Evolutionary conservation across 805 yeast species (phyloP), one percentile per base, ranked within the genome.

Genomic region (Candida nanaspora): DNA sequence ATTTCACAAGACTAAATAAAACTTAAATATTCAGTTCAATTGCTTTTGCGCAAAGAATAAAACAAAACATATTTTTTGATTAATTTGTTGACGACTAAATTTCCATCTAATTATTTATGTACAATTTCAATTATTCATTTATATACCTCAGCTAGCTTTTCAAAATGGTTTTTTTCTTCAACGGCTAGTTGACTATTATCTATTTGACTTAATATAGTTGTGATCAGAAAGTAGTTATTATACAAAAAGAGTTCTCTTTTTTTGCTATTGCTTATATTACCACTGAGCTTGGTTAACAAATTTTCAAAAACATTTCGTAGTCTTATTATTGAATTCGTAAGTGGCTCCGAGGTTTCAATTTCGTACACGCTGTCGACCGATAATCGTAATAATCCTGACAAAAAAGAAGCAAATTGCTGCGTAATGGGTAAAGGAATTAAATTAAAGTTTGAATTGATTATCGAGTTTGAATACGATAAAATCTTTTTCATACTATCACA

Each of bases 221-320:
- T 67, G 16, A 83, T 70, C 41, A 83, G 62, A 45, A 74, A 75
- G 56, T 80, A 84, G 54, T 85, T 85, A 46, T 82, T 83, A 56
- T 78, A 83, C 40, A 89, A 65, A 53, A 88, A 86, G 35, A 74
- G 61, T 54, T 87, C 96, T 45, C 75, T 71, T 40, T 73, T 78
- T 4, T 71, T 56, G 40, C 64, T 69, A 39, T 63, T 52, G 40
- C 58, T 63, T n/a, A 61, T 42, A 37, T 68, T 63, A 15, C 63
- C 68, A 48, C 86, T 76, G 40, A 87, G 59, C 51, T 82, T 86
- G 2, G 93, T 85, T 56, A 89, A 62, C 1, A 79, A 71, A 19
- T 77, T 77, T 55, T 93, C 98, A 56, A 79, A 89, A 46, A 86
- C 96, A 51, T 78, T 80, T 41, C 91, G 67, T 29, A 91, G 61